phyloP scores from a whole-genome alignment of 495 filamentous ascomycete genomes.

The Talaromyces trachyspermus region DNA sequence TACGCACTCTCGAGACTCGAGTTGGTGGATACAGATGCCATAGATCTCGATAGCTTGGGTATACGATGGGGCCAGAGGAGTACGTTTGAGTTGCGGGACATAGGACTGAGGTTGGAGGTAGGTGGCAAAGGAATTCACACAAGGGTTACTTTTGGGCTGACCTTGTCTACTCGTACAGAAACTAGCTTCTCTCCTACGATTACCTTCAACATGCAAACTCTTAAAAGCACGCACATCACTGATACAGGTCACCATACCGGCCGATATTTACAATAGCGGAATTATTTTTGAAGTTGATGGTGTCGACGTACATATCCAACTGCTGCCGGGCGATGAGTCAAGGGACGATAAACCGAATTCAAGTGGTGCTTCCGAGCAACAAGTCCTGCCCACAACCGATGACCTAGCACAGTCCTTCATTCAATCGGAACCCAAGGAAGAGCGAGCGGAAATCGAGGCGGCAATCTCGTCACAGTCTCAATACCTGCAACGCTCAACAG shows the following conservation, averaged over 20 bases:
- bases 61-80: conserved; percentile 69
- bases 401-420: conserved; percentile 86
- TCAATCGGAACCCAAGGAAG: conserved; percentile 66
- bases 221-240: conserved; percentile 60
- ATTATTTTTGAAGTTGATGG: conserved; percentile 74
- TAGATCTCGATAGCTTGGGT: conserved; percentile 74
- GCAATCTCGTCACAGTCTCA: conserved; percentile 61
- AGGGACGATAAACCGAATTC: conserved; percentile 6
- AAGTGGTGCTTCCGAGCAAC: background rate
- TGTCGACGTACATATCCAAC: conserved; percentile 55
- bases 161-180: conserved; percentile 43
- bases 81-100: conserved; percentile 71
- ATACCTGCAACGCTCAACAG: conserved; percentile 34
- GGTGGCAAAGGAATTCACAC: conserved; percentile 13
- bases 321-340: conserved; percentile 27
- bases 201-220: conserved; percentile 62
- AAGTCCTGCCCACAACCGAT: conserved; percentile 60
- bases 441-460: conserved; percentile 69
- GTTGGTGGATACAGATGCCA: conserved; percentile 69
- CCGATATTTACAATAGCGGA: conserved; percentile 71
- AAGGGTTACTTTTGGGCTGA: conserved; percentile 11
- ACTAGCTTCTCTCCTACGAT: conserved; percentile 60
- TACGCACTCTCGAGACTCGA: conserved; percentile 75
- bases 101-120: conserved; percentile 69
- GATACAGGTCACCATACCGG: conserved; percentile 69